These are phyloP conservation scores for Corymbia maculata DNA, from an alignment of 345 rosid genomes.

Conservation along the genomic window DNA sequence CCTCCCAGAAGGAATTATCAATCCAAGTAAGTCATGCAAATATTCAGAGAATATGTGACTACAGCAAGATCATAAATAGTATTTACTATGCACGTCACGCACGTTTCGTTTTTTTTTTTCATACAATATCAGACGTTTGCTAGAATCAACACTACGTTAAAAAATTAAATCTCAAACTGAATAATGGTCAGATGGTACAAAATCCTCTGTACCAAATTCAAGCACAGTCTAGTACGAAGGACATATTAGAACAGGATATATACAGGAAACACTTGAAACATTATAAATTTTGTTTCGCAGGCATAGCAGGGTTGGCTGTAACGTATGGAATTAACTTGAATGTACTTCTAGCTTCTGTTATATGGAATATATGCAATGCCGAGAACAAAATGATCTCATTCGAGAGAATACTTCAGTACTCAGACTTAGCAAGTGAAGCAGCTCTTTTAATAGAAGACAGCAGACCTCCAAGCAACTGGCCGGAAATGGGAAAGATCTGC, in stretches of 20 bases:
- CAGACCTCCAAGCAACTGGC: constrained; percentile 72
- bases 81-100: neutral
- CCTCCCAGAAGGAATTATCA: constrained; percentile 91
- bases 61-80: neutral
- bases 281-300: constrained; percentile 23
- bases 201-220: neutral
- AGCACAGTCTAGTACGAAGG: neutral
- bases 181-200: neutral
- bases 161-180: neutral
- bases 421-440: constrained; percentile 70
- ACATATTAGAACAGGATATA: neutral
- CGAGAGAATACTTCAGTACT: constrained; percentile 84
- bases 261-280: neutral
- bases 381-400: constrained; percentile 92
- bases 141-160: neutral
- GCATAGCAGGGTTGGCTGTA: constrained; percentile 89
- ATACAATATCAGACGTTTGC: neutral
- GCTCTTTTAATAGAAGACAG: constrained; percentile 48
- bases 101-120: neutral
- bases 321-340: constrained; percentile 89
- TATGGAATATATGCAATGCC: constrained; percentile 89
- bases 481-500: constrained; percentile 64
- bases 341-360: constrained; percentile 74
- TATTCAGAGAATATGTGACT: neutral
- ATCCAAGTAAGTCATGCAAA: constrained; percentile 62